Conservation (phyloP, 1,139 yeast species). For the Debaryomyces robertsiae region DNA sequence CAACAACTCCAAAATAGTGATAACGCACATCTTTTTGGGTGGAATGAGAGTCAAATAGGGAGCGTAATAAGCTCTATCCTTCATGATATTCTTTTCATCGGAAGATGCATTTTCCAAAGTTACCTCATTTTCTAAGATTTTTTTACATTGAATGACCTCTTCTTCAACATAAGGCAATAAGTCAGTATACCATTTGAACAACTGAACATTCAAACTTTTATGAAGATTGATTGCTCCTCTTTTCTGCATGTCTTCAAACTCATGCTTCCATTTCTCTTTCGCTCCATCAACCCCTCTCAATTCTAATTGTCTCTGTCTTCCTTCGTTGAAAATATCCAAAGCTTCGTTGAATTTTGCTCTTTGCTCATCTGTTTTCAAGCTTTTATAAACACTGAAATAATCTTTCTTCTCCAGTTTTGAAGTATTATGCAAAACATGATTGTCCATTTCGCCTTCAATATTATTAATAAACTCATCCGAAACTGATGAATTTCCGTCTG, state of each 20-base stretch:
- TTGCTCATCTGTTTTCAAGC: constrained; percentile 54
- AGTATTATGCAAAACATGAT: constrained; percentile 32
- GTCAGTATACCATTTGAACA: constrained; percentile 78
- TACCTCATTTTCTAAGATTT: constrained; percentile 31
- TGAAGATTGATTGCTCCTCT: constrained; percentile 62
- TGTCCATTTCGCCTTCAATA: constrained; percentile 32
- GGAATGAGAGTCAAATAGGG: constrained; percentile 74
- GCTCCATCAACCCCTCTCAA: constrained; percentile 84
- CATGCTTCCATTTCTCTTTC: constrained; percentile 83
- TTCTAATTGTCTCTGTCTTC: constrained; percentile 77
- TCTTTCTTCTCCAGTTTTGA: constrained; percentile 48
- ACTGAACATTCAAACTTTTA: constrained; percentile 65
- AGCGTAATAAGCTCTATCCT: constrained; percentile 67
- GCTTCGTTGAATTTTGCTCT: constrained; percentile 60
- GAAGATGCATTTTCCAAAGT: constrained; percentile 21
- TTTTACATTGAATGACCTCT: constrained; percentile 57
- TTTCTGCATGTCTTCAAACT: constrained; percentile 67
- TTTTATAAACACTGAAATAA: constrained; percentile 64
- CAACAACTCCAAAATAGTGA: constrained; percentile 79
- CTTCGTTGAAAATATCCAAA: constrained; percentile 67
- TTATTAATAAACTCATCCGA: constrained; percentile 39
- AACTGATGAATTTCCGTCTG: constrained; percentile 28
- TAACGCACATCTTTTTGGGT: constrained; percentile 81
- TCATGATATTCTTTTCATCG: constrained; percentile 38
- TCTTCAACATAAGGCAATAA: constrained; percentile 69